Evolutionary conservation across 495 filamentous ascomycete genomes (phyloP).

Genomic region (Cercophora samala): DNA sequence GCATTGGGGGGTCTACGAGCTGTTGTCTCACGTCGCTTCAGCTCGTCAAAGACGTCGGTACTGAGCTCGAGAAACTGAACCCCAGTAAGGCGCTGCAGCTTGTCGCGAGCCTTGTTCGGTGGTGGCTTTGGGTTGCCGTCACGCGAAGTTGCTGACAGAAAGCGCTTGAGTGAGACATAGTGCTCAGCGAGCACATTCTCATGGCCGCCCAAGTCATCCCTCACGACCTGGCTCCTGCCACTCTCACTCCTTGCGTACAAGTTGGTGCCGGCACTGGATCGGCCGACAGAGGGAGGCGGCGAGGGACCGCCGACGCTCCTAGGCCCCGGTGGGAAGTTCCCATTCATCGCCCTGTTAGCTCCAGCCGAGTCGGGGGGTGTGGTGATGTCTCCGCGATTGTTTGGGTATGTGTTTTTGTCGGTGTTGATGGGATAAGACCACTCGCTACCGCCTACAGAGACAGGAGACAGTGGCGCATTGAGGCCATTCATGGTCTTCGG

Average conservation of each 20-base stretch:
- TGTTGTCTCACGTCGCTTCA: constrained; percentile 73
- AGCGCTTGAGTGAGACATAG: constrained; percentile 74
- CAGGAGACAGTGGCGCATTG: constrained; percentile 72
- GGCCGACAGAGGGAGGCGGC: constrained; percentile 79
- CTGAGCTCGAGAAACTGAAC: constrained; percentile 96
- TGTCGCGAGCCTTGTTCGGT: constrained; percentile 87
- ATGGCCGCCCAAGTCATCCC: constrained; percentile 41
- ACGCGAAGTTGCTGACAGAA: constrained; percentile 64
- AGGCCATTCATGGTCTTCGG: constrained; percentile 46
- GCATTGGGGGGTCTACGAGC: constrained; percentile 51
- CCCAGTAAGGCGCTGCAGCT: constrained; percentile 79
- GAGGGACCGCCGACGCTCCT: constrained; percentile 64
- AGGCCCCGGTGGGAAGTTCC: constrained; percentile 48
- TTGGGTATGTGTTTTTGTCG: constrained; percentile 52
- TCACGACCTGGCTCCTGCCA: constrained; percentile 48
- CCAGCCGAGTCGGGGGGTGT: constrained; percentile 69
- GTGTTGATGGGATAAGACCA: constrained; percentile 69
- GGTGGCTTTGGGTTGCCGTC: constrained; percentile 71
- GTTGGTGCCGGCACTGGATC: constrained; percentile 68
- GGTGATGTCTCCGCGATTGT: constrained; percentile 60
- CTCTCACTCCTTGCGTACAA: constrained; percentile 63
- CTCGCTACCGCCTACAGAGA: constrained; percentile 78
- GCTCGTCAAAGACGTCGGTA: constrained; percentile 95
- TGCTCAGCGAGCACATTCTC: constrained; percentile 65
- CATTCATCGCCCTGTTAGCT: constrained; percentile 58